phyloP scores from a whole-genome alignment of 805 yeast genomes.

The Wickerhamomyces alni region DNA sequence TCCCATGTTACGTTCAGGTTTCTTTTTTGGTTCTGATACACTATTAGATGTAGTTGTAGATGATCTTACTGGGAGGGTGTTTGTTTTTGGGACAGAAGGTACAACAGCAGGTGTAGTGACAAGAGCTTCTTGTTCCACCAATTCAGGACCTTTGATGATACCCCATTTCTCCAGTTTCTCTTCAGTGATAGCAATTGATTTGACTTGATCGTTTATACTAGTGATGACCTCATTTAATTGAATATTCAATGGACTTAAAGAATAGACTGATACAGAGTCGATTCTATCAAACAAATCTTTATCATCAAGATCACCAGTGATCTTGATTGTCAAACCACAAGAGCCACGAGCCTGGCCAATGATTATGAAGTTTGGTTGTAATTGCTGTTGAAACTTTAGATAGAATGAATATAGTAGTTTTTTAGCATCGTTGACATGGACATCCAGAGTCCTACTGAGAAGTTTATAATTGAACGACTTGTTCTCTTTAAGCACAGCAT shows the following conservation, averaged over 20 bases:
- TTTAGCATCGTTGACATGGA: slow-evolving; percentile 36
- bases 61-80: background rate
- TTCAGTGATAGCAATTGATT: slow-evolving; percentile 6
- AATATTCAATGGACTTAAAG: slow-evolving; percentile 24
- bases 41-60: background rate
- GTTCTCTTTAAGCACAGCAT: slow-evolving; percentile 8
- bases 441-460: slow-evolving; percentile 33
- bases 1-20: slow-evolving; percentile 16
- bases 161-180: slow-evolving; percentile 19
- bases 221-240: slow-evolving; percentile 14
- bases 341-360: slow-evolving; percentile 27
- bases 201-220: slow-evolving; percentile 7
- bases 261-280: slow-evolving; percentile 33
- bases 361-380: slow-evolving; percentile 37
- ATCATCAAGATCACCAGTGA: slow-evolving; percentile 23
- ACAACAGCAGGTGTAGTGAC: too few species aligned
- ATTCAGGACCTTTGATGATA: slow-evolving; percentile 19
- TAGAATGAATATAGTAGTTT: slow-evolving; percentile 32
- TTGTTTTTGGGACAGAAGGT: too few species aligned
- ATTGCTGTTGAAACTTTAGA: slow-evolving; percentile 27
- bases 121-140: slow-evolving; percentile 3
- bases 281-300: slow-evolving; percentile 26
- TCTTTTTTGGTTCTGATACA: slow-evolving; percentile 1
- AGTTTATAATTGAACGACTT: slow-evolving; percentile 35
- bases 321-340: slow-evolving; percentile 11